Evolutionary conservation across 2,329 filamentous ascomycete genomes (phyloP).

Genomic region (Rhinocladiella mackenziei): DNA sequence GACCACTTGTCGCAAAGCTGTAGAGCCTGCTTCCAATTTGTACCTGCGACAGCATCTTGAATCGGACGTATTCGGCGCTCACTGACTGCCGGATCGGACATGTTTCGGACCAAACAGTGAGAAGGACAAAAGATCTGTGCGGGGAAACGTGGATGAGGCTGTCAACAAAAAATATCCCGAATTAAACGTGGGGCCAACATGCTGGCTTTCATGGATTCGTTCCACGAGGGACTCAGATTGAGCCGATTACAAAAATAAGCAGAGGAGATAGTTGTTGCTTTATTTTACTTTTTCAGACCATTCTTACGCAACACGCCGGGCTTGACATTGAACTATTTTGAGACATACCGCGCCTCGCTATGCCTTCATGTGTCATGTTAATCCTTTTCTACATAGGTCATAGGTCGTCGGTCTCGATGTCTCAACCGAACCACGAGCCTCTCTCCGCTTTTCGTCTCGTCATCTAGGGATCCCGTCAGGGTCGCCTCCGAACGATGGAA

Average conservation of each 20-base stretch:
- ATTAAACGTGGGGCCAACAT: too few species aligned
- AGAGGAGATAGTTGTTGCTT: too few species aligned
- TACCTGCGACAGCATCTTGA: constrained; percentile 47
- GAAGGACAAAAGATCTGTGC: constrained; percentile 5
- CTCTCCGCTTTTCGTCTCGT: constrained; percentile 21
- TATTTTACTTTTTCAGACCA: too few species aligned
- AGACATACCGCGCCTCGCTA: constrained; percentile 14
- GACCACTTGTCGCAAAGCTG: constrained; percentile 50
- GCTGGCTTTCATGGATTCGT: too few species aligned
- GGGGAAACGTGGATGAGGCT: constrained; percentile 15
- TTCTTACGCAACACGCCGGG: too few species aligned
- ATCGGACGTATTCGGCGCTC: constrained; percentile 45
- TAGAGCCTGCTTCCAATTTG: constrained; percentile 48
- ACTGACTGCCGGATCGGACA: constrained; percentile 28
- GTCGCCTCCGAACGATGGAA: not conserved
- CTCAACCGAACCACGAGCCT: constrained; percentile 15
- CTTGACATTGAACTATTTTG: too few species aligned
- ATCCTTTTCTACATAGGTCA: constrained; percentile 10
- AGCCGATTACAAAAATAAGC: too few species aligned
- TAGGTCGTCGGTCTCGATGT: not conserved
- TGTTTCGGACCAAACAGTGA: constrained; percentile 8
- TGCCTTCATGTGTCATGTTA: constrained; percentile 10
- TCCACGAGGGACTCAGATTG: too few species aligned
- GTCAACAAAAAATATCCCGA: constrained; percentile 2
- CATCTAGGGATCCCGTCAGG: constrained; percentile 13